Conservation (phyloP, 2,329 filamentous ascomycete species). For the Diplodia corticola region DNA sequence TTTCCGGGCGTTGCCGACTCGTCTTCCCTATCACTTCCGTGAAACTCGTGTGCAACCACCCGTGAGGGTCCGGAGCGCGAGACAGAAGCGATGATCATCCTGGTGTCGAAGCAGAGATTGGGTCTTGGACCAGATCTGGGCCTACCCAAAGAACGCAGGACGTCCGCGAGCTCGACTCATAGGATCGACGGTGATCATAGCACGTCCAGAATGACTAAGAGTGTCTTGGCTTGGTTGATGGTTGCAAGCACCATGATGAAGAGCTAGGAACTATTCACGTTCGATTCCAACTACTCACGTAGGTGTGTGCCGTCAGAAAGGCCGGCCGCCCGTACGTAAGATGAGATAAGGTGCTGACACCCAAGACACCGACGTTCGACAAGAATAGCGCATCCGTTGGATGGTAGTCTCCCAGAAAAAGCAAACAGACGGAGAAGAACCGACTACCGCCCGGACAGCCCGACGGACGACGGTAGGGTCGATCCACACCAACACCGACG, state of each 20-base stretch:
- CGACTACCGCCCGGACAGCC: no score
- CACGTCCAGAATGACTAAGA: not conserved
- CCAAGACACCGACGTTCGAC: not conserved
- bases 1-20: not conserved
- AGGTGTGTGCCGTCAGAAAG: not conserved
- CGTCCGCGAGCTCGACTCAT: not conserved
- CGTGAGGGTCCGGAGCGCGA: not conserved
- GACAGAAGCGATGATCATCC: no score
- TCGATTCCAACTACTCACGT: no score
- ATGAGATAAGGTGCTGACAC: slow-evolving; percentile 3
- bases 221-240: no score
- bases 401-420: not conserved
- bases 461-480: not conserved
- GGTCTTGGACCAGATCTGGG: not conserved
- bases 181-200: not conserved
- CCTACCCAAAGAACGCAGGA: not conserved
- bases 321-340: not conserved
- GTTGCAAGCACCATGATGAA: not conserved
- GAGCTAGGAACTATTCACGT: not conserved
- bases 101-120: not conserved
- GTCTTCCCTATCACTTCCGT: not conserved
- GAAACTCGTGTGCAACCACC: not conserved
- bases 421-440: no score
- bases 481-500: not conserved
- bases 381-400: not conserved